Conservation (phyloP, 495 filamentous ascomycete species). For the Hypoxylon trugodes region DNA sequence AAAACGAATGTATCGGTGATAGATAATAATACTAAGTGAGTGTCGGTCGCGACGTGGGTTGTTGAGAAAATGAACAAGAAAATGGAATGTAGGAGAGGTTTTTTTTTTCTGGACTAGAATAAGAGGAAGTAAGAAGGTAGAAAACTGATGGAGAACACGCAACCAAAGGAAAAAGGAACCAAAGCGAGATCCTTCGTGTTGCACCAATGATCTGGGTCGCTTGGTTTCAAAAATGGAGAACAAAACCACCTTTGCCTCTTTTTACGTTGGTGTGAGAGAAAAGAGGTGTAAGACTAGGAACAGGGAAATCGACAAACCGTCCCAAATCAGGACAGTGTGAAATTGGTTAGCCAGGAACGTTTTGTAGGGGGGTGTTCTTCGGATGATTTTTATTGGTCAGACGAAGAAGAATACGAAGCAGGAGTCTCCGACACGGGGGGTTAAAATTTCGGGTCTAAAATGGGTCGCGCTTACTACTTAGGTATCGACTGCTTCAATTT, state of each 20-base stretch:
- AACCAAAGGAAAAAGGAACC: conserved; percentile 17
- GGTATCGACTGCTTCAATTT: conserved; percentile 31
- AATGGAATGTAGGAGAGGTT: conserved; percentile 12
- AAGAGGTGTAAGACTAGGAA: conserved; percentile 34
- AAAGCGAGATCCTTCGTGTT: conserved; percentile 29
- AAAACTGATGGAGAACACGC: conserved; percentile 27
- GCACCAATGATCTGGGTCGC: conserved; percentile 33
- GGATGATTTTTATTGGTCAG: conserved; percentile 16
- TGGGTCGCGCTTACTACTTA: conserved; percentile 8
- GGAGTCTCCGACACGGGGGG: conserved; percentile 7
- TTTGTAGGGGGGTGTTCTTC: background rate
- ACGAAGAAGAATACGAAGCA: conserved; percentile 17
- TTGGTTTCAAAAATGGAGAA: conserved; percentile 33
- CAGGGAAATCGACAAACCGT: conserved; percentile 28
- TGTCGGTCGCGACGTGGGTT: conserved; percentile 9
- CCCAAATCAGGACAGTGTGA: background rate
- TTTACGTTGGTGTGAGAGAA: conserved; percentile 19
- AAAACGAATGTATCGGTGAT: conserved; percentile 29
- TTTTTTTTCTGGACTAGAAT: conserved; percentile 6
- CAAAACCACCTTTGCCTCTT: conserved; percentile 6
- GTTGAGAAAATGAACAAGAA: conserved; percentile 20
- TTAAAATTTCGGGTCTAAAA: conserved; percentile 8
- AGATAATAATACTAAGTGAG: conserved; percentile 18
- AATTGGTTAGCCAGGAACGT: conserved; percentile 7
- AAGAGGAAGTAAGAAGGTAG: conserved; percentile 4